Conservation (phyloP, 2,329 filamentous ascomycete genomes). For the Leptographium wingfieldii region DNA sequence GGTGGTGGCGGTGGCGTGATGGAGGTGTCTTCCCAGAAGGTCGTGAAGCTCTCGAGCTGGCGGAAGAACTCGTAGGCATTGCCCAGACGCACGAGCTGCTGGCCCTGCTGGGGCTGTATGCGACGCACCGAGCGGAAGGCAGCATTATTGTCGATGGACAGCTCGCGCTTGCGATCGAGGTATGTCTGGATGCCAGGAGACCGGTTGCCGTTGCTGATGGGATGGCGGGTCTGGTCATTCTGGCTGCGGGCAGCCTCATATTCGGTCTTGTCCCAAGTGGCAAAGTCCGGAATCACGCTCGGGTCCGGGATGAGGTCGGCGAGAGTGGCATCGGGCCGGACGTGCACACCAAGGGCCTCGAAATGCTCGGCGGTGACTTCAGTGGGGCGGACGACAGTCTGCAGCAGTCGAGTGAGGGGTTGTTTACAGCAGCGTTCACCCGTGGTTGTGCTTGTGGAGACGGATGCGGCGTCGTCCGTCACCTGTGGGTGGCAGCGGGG, state of each 20-base stretch:
- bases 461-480: conserved; percentile 6
- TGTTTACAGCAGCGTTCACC: conserved; percentile 1
- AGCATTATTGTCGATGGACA: conserved; percentile 41
- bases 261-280: conserved; percentile 35
- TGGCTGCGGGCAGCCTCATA: conserved; percentile 34
- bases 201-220: conserved; percentile 37
- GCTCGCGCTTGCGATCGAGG: conserved; percentile 43
- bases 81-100: conserved; percentile 41
- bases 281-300: conserved; percentile 39
- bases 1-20: conserved; percentile 14
- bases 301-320: conserved; percentile 41
- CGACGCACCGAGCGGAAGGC: conserved; percentile 51
- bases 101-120: conserved; percentile 39
- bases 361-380: conserved; percentile 38
- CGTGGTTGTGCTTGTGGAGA: neutral
- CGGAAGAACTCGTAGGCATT: conserved; percentile 56
- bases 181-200: conserved; percentile 48
- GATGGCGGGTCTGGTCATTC: conserved; percentile 34
- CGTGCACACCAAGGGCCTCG: conserved; percentile 43
- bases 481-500: conserved; percentile 28
- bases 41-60: conserved; percentile 44
- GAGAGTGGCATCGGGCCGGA: conserved; percentile 36
- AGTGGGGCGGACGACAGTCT: conserved; percentile 38
- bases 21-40: conserved; percentile 50
- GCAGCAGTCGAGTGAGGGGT: conserved; percentile 37